Base-by-base conservation (phyloP, 169 alveolate genomes). In the Besnoitia besnoiti region DNA sequence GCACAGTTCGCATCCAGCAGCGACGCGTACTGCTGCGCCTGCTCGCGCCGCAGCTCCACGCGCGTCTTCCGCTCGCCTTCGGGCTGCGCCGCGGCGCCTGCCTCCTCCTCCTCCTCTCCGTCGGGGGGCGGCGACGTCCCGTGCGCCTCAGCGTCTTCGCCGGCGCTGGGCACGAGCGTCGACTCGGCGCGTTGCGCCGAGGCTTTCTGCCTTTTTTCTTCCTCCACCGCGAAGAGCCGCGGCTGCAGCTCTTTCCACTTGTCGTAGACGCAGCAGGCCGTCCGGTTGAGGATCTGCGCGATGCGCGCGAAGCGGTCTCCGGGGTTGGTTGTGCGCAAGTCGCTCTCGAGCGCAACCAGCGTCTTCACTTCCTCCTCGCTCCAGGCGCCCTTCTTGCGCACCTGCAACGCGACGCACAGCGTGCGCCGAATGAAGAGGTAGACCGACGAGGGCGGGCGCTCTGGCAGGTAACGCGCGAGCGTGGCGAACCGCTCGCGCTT, bases 251-350 rank as follows among this genome's bases (percentile, higher is more conserved):
- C 59, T n/a, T 87, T 33, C 90, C 90, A 90, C 61, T 84, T 79
- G 82, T 90, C 93, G 85, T 87, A 90, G 19, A 90, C 93, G 82
- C 85, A 50, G 30, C 75, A 50, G 7, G 93, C 85, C 46, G 73
- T 77, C 0, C 93, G 46, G 37, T 90, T 90, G 0, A 90, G 75
- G 0, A 55, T 46, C 0, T 46, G 44, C 0, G 85, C 93, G 19
- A 90, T 90, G 51, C 47, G 33, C 30, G 85, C 89, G 85, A 85
- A 90, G n/a, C 90, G 62, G 51, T 77, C 90, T n/a, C 93, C 39
- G 10, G 93, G 90, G 14, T 42, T n/a, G n/a, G 61, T 77, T 0
- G 8, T 12, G 27, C 87, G 87, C 0, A 59, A 10, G 35, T 50
- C 42, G 12, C 27, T 39, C 14, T 33, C 90, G 7, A 90, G 73